phyloP scores from a whole-genome alignment of 805 yeast genomes.

The Metschnikowia noctiluminum region DNA sequence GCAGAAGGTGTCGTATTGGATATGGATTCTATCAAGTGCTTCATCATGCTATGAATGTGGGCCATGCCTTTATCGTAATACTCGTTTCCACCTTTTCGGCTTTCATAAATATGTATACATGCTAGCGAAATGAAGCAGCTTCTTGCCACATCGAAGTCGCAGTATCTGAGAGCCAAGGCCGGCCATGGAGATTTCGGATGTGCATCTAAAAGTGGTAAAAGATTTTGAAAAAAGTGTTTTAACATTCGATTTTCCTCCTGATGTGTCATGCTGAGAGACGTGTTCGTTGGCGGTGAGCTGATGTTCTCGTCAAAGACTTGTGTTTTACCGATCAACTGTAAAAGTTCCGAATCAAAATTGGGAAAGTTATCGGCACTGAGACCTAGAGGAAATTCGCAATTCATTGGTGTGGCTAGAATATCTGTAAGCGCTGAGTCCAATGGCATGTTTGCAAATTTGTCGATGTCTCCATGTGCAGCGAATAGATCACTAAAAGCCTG shows the following conservation, averaged over 20 bases:
- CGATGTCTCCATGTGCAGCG: not conserved
- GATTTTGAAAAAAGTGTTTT: slow-evolving; percentile 52
- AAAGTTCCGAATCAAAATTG: slow-evolving; percentile 16
- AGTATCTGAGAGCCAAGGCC: slow-evolving; percentile 51
- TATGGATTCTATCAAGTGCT: slow-evolving; percentile 46
- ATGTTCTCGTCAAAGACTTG: slow-evolving; percentile 12
- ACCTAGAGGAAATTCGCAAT: not conserved
- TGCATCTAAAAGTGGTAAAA: slow-evolving; percentile 53
- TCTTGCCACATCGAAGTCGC: slow-evolving; percentile 55
- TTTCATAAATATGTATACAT: slow-evolving; percentile 56
- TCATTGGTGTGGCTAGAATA: not conserved
- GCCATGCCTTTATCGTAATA: slow-evolving; percentile 51
- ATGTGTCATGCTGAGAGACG: slow-evolving; percentile 26
- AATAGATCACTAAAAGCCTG: slow-evolving; percentile 12
- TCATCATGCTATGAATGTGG: slow-evolving; percentile 56
- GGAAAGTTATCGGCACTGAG: not conserved
- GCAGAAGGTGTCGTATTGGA: slow-evolving; percentile 8
- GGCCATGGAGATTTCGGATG: slow-evolving; percentile 65
- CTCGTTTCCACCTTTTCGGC: slow-evolving; percentile 46
- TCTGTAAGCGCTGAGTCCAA: not conserved
- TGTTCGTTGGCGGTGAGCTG: slow-evolving; percentile 2
- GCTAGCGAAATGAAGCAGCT: slow-evolving; percentile 56
- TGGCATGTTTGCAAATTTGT: not conserved
- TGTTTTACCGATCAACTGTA: slow-evolving; percentile 7
- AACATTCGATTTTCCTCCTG: slow-evolving; percentile 53